These are phyloP conservation scores for Prinsepia uniflora DNA, from an alignment of 306 rosid genomes.

Conservation along the genomic window DNA sequence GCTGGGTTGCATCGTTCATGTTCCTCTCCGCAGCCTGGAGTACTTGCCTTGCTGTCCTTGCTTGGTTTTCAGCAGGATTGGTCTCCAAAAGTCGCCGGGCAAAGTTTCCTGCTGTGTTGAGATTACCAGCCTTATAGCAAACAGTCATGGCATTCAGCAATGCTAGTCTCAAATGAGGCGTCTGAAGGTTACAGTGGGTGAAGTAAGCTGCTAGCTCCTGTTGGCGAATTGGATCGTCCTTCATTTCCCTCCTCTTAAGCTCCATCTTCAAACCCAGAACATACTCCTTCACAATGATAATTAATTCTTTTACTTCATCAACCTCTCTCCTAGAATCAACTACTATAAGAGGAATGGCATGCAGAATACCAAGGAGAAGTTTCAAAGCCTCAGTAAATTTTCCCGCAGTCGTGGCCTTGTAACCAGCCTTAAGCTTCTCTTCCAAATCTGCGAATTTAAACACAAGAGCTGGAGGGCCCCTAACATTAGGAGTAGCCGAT, in stretches of 20 bases:
- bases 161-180: conserved; percentile 80
- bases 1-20: conserved; percentile 65
- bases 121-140: conserved; percentile 76
- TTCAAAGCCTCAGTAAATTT: conserved; percentile 67
- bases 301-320: conserved; percentile 80
- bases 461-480: conserved; percentile 71
- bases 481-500: conserved; percentile 71
- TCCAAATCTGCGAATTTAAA: conserved; percentile 63
- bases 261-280: conserved; percentile 74
- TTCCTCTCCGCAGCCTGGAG: conserved; percentile 79
- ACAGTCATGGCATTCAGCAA: conserved; percentile 73
- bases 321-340: conserved; percentile 92
- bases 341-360: conserved; percentile 67
- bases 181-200: conserved; percentile 84
- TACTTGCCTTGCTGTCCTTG: conserved; percentile 80
- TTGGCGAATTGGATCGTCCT: conserved; percentile 61
- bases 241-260: conserved; percentile 69
- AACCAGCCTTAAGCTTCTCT: conserved; percentile 80
- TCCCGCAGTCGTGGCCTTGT: conserved; percentile 74
- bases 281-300: conserved; percentile 71
- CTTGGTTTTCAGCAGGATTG: conserved; percentile 73
- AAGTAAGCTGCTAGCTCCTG: conserved; percentile 90
- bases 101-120: conserved; percentile 73
- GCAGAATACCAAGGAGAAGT: conserved; percentile 52
- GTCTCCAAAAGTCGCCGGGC: conserved; percentile 83